Conservation (phyloP, 768 basidiomycete species). For the Russula ochroleuca region DNA sequence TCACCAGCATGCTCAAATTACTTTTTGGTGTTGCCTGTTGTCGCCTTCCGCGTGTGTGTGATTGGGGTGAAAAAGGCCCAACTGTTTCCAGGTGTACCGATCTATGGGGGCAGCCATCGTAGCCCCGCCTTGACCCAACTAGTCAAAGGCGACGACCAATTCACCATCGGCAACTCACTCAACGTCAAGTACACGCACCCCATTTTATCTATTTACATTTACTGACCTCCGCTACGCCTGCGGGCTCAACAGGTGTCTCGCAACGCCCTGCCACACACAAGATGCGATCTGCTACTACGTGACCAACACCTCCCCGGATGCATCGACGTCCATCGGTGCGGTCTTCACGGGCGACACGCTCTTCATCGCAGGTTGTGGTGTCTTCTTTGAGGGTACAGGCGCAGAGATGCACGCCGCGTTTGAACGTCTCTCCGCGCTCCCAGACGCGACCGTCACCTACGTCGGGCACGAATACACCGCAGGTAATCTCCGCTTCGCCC, state of each 20-base stretch:
- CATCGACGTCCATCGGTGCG: conserved; percentile 49
- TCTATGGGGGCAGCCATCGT: conserved; percentile 77
- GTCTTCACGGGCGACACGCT: conserved; percentile 97
- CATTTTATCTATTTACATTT: not conserved
- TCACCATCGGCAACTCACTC: conserved; percentile 64
- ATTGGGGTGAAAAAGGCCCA: conserved; percentile 34
- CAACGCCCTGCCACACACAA: conserved; percentile 92
- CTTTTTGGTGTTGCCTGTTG: not conserved
- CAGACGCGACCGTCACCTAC: conserved; percentile 75
- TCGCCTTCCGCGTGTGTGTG: not conserved
- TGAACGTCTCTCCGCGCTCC: conserved; percentile 66
- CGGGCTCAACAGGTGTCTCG: conserved; percentile 54
- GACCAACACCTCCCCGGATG: conserved; percentile 35
- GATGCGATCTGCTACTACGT: conserved; percentile 93
- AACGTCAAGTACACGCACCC: conserved; percentile 49
- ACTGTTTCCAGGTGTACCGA: conserved; percentile 44
- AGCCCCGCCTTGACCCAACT: conserved; percentile 63
- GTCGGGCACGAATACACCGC: conserved; percentile 92
- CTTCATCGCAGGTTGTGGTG: conserved; percentile 83
- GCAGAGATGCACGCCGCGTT: conserved; percentile 77
- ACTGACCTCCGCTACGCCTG: not conserved
- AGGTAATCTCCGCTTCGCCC: conserved; percentile 68
- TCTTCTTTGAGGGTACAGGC: conserved; percentile 88
- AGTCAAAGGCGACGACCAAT: conserved; percentile 78
- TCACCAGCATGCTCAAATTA: not conserved